These are phyloP conservation scores for Tuber indicum DNA, from an alignment of 495 filamentous ascomycete genomes.

Conservation along the genomic window DNA sequence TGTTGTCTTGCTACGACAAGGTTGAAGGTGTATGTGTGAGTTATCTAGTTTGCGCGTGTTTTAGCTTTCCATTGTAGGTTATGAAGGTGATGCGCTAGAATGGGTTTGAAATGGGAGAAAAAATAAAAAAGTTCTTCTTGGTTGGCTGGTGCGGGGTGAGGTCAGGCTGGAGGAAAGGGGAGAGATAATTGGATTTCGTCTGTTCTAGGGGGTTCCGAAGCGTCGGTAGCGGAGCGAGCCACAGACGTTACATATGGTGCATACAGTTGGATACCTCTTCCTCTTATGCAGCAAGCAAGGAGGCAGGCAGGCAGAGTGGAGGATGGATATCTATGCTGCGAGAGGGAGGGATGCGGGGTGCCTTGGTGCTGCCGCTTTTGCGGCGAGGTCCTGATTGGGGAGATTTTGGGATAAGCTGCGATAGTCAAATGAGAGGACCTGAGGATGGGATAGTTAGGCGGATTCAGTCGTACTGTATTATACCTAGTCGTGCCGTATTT, in stretches of 20 bases:
- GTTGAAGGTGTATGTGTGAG: background rate
- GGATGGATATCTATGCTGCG: background rate
- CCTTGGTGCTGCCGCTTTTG: background rate
- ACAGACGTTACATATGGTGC: background rate
- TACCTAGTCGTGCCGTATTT: background rate
- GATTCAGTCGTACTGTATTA: background rate
- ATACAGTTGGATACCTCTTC: background rate
- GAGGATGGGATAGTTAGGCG: background rate
- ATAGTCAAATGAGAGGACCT: background rate
- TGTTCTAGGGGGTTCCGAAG: background rate
- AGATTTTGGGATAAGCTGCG: background rate
- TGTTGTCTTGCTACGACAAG: background rate
- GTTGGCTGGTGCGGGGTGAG: background rate
- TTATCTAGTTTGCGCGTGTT: background rate
- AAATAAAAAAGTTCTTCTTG: background rate
- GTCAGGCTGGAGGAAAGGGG: background rate
- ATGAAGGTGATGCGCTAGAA: background rate
- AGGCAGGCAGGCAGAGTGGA: background rate
- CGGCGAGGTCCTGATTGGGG: background rate
- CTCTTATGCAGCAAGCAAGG: background rate
- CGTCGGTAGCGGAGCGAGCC: slow-evolving; percentile 2
- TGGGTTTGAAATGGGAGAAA: background rate
- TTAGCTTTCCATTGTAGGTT: background rate
- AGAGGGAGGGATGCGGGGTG: background rate
- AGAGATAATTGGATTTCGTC: background rate